These are phyloP conservation scores for Trichoderma afroharzianum DNA, from an alignment of 2,329 filamentous ascomycete species.

Conservation along the genomic window DNA sequence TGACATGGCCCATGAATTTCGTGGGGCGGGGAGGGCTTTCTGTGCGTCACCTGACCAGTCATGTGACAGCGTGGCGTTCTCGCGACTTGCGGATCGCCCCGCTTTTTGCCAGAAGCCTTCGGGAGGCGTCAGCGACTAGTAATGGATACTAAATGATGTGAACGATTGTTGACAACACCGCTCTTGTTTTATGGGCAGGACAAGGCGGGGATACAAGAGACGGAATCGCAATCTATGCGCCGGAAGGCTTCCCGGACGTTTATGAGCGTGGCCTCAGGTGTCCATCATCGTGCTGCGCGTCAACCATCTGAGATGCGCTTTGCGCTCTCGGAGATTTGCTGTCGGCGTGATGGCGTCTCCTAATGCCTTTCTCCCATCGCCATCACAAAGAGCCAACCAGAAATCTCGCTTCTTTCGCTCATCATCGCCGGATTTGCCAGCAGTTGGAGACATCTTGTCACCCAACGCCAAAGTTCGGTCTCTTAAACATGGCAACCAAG, in stretches of 20 bases:
- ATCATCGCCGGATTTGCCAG: conserved; percentile 55
- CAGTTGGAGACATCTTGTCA: conserved; percentile 47
- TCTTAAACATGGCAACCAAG: conserved; percentile 36
- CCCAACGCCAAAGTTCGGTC: conserved; percentile 27
- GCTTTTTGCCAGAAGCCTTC: conserved; percentile 8
- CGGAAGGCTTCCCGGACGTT: too few relatives aligned
- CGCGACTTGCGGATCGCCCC: conserved; percentile 24
- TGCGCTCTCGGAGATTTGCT: conserved; percentile 39
- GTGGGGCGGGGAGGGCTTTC: conserved; percentile 37
- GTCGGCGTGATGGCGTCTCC: conserved; percentile 33
- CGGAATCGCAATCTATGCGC: neutral
- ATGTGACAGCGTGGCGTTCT: conserved; percentile 35
- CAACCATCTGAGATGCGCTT: conserved; percentile 41
- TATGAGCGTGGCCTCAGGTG: neutral
- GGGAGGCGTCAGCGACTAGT: neutral
- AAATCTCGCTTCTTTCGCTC: conserved; percentile 34
- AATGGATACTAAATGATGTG: neutral
- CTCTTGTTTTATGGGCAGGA: neutral
- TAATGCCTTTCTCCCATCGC: conserved; percentile 31
- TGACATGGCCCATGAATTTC: conserved; percentile 35
- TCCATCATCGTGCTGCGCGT: conserved; percentile 30
- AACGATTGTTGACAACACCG: neutral
- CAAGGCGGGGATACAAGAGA: neutral
- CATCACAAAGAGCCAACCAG: conserved; percentile 31
- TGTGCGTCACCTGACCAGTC: conserved; percentile 33